Evolutionary conservation across 192 early-diverging fungal species (phyloP).

Genomic region (Chytriomyces confervae): DNA sequence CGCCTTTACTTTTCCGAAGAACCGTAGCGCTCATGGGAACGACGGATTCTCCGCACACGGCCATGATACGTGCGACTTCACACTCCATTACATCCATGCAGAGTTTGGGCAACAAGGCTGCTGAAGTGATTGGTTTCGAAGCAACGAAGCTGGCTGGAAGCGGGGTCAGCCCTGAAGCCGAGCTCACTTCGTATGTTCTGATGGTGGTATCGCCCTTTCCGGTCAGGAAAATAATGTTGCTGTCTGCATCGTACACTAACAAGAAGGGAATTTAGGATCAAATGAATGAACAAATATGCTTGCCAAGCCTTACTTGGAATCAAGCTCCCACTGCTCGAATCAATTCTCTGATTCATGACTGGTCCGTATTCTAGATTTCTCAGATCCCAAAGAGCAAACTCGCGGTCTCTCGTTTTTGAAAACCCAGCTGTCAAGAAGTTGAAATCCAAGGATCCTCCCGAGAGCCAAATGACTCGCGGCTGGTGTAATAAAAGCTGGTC

Average conservation of each 20-base stretch:
- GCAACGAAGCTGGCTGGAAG: constrained; percentile 14
- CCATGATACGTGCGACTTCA: constrained; percentile 52
- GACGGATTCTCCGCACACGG: constrained; percentile 49
- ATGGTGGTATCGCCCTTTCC: constrained; percentile 74
- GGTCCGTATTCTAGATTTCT: not conserved
- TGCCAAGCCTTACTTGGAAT: constrained; percentile 8
- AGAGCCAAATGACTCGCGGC: constrained; percentile 19
- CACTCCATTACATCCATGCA: constrained; percentile 64
- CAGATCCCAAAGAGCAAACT: constrained; percentile 30
- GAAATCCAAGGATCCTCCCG: constrained; percentile 5
- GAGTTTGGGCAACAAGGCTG: constrained; percentile 72
- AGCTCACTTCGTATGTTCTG: constrained; percentile 69
- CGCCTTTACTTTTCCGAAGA: constrained; percentile 76
- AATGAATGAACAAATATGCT: too few species aligned
- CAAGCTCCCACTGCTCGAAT: constrained; percentile 21
- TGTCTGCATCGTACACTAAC: constrained; percentile 78
- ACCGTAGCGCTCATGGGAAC: constrained; percentile 74
- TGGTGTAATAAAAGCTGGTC: not conserved
- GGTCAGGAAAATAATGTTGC: constrained; percentile 72
- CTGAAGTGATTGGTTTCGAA: constrained; percentile 54
- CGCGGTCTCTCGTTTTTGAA: constrained; percentile 23
- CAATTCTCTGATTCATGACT: constrained; percentile 11
- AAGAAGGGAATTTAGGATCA: too few species aligned
- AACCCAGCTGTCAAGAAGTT: constrained; percentile 19
- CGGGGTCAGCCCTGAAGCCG: not conserved